Conservation (phyloP, 345 rosid species). For the Aquilaria yunnanensis region DNA sequence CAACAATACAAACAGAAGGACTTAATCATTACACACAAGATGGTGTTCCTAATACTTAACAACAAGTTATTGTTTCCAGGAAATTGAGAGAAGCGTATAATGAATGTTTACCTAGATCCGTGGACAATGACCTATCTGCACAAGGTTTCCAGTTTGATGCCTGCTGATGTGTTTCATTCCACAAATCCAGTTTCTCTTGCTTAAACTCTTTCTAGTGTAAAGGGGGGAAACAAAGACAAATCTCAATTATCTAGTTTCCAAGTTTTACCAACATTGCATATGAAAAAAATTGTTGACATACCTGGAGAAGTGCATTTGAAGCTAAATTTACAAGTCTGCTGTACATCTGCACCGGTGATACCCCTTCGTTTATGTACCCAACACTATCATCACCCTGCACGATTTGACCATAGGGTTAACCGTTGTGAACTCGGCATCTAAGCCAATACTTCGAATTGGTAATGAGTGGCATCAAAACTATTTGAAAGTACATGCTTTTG, state of each 20-base stretch:
- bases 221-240: constrained; percentile 8
- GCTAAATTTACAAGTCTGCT: constrained; percentile 63
- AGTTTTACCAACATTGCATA: not conserved
- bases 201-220: constrained; percentile 47
- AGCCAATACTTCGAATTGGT: not conserved
- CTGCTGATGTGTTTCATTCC: constrained; percentile 49
- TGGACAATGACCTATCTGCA: constrained; percentile 36
- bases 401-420: constrained; percentile 5
- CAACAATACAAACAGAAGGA: constrained; percentile 10
- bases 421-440: not conserved
- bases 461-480: not conserved
- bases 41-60: not conserved
- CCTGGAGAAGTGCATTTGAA: constrained; percentile 64
- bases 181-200: constrained; percentile 37
- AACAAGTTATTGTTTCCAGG: not conserved
- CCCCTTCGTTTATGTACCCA: constrained; percentile 20
- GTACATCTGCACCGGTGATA: constrained; percentile 58
- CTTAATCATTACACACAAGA: constrained; percentile 4
- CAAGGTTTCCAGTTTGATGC: constrained; percentile 78
- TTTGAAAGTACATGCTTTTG: not conserved
- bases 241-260: not conserved
- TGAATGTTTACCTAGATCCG: constrained; percentile 24
- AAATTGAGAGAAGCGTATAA: not conserved
- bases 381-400: constrained; percentile 22
- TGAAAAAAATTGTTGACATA: constrained; percentile 22